These are phyloP conservation scores for Tephrocybe sp. DNA, from an alignment of 768 basidiomycete species.

Conservation along the genomic window DNA sequence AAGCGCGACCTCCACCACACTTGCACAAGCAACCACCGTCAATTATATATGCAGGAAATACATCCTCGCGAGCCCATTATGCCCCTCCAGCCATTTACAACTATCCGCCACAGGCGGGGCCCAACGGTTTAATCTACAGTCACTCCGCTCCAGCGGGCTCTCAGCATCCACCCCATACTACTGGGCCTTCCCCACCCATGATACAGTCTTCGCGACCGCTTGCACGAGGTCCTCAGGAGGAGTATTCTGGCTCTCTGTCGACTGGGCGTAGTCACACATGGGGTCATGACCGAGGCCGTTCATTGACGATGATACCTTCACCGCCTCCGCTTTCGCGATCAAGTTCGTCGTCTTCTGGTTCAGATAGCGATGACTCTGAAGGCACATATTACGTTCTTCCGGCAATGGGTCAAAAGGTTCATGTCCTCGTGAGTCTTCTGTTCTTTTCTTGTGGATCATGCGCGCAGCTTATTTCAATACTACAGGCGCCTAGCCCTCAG, in stretches of 20 bases:
- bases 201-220: conserved; percentile 30
- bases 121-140: conserved; percentile 66
- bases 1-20: conserved; percentile 22
- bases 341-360: conserved; percentile 32
- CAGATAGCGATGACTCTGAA: conserved; percentile 53
- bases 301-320: conserved; percentile 18
- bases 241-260: conserved; percentile 13
- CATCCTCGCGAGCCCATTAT: conserved; percentile 47
- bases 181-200: conserved; percentile 32
- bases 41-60: conserved; percentile 59
- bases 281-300: conserved; percentile 26
- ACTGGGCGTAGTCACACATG: conserved; percentile 20
- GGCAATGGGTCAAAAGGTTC: conserved; percentile 69
- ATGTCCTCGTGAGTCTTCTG: conserved; percentile 59
- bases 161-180: conserved; percentile 27
- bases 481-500: conserved; percentile 39
- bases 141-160: conserved; percentile 56
- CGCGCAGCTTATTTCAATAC: conserved; percentile 4
- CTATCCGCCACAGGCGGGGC: conserved; percentile 47
- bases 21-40: conserved; percentile 46
- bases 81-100: conserved; percentile 59
- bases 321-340: conserved; percentile 12
- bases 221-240: conserved; percentile 37
- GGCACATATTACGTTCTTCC: conserved; percentile 78
- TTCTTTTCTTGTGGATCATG: conserved; percentile 5